Percentiles rank a stretch among this genome's conserved stretches.
phyloP scores from a whole-genome alignment of 2,329 filamentous ascomycete genomes.

The Colletotrichum trifolii region DNA sequence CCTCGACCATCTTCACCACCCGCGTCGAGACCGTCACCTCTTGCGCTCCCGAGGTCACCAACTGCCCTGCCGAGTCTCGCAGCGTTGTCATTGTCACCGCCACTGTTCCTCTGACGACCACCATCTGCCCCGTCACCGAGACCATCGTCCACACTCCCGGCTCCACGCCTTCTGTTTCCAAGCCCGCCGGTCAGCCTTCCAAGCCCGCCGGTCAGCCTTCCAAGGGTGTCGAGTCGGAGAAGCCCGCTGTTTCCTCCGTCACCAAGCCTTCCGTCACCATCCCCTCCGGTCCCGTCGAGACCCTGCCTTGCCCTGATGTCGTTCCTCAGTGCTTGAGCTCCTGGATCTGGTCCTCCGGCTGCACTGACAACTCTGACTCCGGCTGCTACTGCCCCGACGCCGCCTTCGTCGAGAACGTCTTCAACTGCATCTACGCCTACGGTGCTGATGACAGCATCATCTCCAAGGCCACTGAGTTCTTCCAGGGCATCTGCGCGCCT shows the following conservation, averaged over 20 bases:
- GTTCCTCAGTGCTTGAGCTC: conserved; percentile 93
- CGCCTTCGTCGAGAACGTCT: conserved; percentile 82
- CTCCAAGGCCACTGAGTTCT: conserved; percentile 79
- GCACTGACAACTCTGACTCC: conserved; percentile 84
- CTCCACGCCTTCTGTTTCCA: conserved; percentile 32
- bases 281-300: conserved; percentile 51
- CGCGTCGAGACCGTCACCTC: conserved; percentile 61
- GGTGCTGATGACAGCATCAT: conserved; percentile 74
- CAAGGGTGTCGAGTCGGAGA: conserved; percentile 35
- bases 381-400: conserved; percentile 88
- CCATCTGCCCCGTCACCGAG: conserved; percentile 70
- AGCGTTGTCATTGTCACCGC: conserved; percentile 62
- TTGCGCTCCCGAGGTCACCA: conserved; percentile 56
- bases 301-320: conserved; percentile 72
- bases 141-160: conserved; percentile 56
- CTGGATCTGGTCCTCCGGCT: conserved; percentile 77
- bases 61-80: conserved; percentile 61
- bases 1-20: conserved; percentile 64
- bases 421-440: conserved; percentile 83
- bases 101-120: conserved; percentile 68
- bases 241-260: conserved; percentile 37
- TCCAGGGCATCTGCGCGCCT: conserved; percentile 89
- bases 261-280: conserved; percentile 46
- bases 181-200: conserved; percentile 24
- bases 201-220: conserved; percentile 32